Evolutionary conservation across 306 rosid species (phyloP).

Genomic region (Trichosanthes truncata): DNA sequence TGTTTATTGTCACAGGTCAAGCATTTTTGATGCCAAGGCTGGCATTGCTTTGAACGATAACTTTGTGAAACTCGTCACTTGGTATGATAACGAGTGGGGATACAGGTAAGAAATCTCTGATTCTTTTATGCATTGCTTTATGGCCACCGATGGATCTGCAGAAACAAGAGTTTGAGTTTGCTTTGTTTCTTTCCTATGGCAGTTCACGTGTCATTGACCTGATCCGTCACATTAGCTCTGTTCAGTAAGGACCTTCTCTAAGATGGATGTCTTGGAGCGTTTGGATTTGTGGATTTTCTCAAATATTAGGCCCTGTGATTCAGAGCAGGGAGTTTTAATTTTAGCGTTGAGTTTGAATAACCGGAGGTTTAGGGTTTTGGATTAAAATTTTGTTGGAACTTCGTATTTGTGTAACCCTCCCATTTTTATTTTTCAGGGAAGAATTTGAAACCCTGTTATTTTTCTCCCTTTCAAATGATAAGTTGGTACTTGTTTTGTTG

Average conservation of each 20-base stretch:
- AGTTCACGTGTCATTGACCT: conserved; percentile 90
- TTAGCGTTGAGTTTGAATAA: conserved; percentile 3
- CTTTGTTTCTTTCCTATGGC: conserved; percentile 19
- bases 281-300: background rate
- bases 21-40: conserved; percentile 58
- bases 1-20: conserved; percentile 52
- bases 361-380: background rate
- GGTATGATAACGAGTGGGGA: conserved; percentile 77
- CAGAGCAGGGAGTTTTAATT: background rate
- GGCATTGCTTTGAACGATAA: conserved; percentile 59
- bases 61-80: conserved; percentile 55
- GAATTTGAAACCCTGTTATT: background rate
- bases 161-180: background rate
- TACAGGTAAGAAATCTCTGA: conserved; percentile 6
- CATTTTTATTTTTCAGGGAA: background rate
- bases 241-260: background rate
- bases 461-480: background rate
- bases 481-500: background rate
- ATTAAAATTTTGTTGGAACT: background rate
- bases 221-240: conserved; percentile 63
- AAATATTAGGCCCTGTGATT: background rate
- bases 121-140: background rate
- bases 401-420: background rate
- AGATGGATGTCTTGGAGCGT: background rate
- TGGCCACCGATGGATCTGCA: background rate